Evolutionary conservation across 805 yeast species (phyloP), one percentile per base, ranked within the genome.

Genomic region (Danielia oregonensis): DNA sequence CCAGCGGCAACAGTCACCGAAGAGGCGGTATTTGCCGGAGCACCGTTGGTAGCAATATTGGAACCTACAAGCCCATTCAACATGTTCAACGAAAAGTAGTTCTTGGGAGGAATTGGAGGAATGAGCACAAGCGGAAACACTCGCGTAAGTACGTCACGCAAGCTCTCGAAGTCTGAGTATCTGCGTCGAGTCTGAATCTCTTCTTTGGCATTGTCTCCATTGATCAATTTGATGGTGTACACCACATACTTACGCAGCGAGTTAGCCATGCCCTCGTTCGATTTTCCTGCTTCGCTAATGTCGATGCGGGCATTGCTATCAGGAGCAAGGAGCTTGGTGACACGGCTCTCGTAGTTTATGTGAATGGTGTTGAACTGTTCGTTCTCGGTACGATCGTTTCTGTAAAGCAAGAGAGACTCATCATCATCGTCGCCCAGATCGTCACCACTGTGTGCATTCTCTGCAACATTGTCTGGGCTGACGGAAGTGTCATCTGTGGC

Each of bases 141-240:
- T 46, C 82, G 78, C 3, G 79, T 67, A 15, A 93, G 65, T 4
- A 83, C 72, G 26, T 77, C 81, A 41, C 96, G 69, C 29, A 93
- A 68, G 32, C 85, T 77, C 51, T 86, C 96, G 55, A 93, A 93
- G 55, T 93, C 98, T 22, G 95, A 83, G 56, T 93, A 93, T 29
- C 97, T 70, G 49, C 98, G 68, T 30, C 89, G 77, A 4, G 87
- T 89, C 11, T 72, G 65, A 21, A 76, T 54, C 26, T 76, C 65
- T 15, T 69, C 64, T 12, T 49, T 52, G 1, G 48, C 40, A 22
- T 48, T 52, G 21, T 54, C 55, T 1, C 46, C 51, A 6, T 68
- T 81, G n/a, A 79, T 64, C 29, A 76, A 64, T 41, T 74, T 71
- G 40, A 91, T 85, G 2, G 95, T 81, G 55, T 93, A 91, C 0